These are phyloP conservation scores for Metschnikowia peoriensis DNA, from an alignment of 805 yeast genomes.

Conservation along the genomic window DNA sequence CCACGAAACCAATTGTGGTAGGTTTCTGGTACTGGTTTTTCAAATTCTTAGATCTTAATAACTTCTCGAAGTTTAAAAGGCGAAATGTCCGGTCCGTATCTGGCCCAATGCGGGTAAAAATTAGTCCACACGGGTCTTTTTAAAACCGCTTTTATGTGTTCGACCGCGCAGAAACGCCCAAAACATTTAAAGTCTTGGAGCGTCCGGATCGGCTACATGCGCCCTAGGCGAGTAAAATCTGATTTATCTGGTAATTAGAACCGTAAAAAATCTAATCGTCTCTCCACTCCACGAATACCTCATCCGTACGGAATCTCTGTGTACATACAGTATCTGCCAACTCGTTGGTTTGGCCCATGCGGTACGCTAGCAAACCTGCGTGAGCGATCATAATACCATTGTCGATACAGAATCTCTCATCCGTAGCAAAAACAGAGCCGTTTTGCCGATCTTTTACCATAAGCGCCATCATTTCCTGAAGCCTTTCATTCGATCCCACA, in stretches of 20 bases:
- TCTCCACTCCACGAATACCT: constrained; percentile 88
- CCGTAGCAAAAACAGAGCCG: constrained; percentile 92
- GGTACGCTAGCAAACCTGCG: constrained; percentile 83
- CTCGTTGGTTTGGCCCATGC: constrained; percentile 70
- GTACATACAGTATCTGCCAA: constrained; percentile 79
- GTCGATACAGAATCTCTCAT: constrained; percentile 94
- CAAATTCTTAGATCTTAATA: not conserved
- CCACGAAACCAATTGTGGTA: constrained; percentile 50
- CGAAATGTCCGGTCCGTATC: constrained; percentile 19
- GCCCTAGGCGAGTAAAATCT: not conserved
- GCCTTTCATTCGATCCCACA: constrained; percentile 90
- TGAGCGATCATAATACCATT: constrained; percentile 99
- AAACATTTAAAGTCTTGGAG: not conserved
- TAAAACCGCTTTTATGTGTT: constrained; percentile 7
- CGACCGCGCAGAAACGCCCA: constrained; percentile 17
- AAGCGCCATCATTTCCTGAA: constrained; percentile 94
- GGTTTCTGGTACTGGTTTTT: not conserved
- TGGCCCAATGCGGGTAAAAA: constrained; percentile 9
- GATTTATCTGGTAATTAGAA: not conserved
- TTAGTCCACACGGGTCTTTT: constrained; percentile 9
- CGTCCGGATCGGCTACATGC: constrained; percentile 13
- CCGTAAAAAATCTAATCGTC: constrained; percentile 40
- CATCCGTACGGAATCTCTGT: constrained; percentile 92
- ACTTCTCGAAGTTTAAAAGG: not conserved
- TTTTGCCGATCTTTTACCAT: constrained; percentile 84